Evolutionary conservation across 805 yeast genomes (phyloP), one percentile per base, ranked within the genome.

Genomic region (Schwanniomyces pseudopolymorphus): DNA sequence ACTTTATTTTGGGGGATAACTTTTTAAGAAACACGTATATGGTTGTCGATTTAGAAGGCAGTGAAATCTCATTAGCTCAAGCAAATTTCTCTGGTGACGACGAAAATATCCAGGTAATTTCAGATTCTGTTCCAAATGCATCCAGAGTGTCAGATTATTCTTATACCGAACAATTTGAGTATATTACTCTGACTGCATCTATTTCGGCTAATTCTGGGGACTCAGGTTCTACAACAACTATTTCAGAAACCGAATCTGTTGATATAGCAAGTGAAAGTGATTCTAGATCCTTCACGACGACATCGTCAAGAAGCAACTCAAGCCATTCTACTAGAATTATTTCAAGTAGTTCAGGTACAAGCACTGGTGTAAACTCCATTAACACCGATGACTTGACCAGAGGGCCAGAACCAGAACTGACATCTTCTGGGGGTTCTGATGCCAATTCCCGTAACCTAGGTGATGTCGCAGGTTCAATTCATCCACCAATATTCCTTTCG

Each of bases 11-110:
- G 45, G 92, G 92, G 5, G 89, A 84, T 57, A 74, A 78, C 38
- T 78, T 86, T 58, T 64, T 86, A 51, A 71, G 87, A 44, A 73
- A 78, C 46, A 82, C 83, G 2, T 85, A 84, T 60, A 72, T 81
- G 24, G 87, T 83, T 17, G 82, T 77, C 61, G 85, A 86, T 60
- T 63, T 83, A 43, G 87, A 80, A 25, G 76, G 75, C 56, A 65
- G 63, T 39, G 72, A 78, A 54, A 67, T 85, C 31, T 80, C 86
- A 3, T 53, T 84, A 58, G 87, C 69, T 5, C 67, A 57, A 39
- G 64, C 51, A 17, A 56, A 48, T 14, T 59, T 58, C 45, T 53
- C 69, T 33, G 39, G 20, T 11, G 39, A 52, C 44, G 60, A 60
- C 14, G 65, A 64, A 45, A 60, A 79, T 45, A 71, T 81, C 39